phyloP scores from a whole-genome alignment of 2,329 filamentous ascomycete species.

The Clonostachys solani region DNA sequence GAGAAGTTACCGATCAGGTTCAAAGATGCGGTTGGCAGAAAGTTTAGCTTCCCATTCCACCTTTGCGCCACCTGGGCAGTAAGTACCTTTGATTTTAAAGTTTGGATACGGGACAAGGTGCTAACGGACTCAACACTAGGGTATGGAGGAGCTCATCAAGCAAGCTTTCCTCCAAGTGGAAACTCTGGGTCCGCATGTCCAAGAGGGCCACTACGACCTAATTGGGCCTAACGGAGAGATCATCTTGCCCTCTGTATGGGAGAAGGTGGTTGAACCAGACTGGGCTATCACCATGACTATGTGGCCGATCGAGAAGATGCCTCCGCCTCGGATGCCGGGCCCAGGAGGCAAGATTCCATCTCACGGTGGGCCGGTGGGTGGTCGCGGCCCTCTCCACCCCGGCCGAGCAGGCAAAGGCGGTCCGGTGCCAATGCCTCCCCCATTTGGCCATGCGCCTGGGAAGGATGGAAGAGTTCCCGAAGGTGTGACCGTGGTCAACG shows the following conservation, averaged over 20 bases:
- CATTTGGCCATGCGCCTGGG: no score
- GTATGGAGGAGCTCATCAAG: slow-evolving; percentile 82
- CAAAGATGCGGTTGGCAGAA: slow-evolving; percentile 86
- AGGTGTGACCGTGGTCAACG: slow-evolving; percentile 4
- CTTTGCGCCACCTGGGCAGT: slow-evolving; percentile 81
- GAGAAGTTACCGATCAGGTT: slow-evolving; percentile 75
- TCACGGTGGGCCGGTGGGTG: neutral
- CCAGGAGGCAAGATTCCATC: slow-evolving; percentile 1
- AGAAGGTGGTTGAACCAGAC: slow-evolving; percentile 75
- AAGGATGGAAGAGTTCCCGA: neutral
- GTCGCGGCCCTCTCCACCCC: neutral
- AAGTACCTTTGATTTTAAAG: slow-evolving; percentile 29
- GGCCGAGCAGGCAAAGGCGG: no score
- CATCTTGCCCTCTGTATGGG: slow-evolving; percentile 75
- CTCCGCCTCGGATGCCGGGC: slow-evolving; percentile 7
- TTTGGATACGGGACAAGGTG: neutral
- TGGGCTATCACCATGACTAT: slow-evolving; percentile 49
- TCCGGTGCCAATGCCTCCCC: no score
- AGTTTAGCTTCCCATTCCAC: slow-evolving; percentile 88
- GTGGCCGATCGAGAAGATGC: slow-evolving; percentile 50
- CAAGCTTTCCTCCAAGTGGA: slow-evolving; percentile 81
- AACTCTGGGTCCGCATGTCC: slow-evolving; percentile 69
- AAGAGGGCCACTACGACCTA: slow-evolving; percentile 75
- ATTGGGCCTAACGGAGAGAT: slow-evolving; percentile 77
- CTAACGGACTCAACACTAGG: slow-evolving; percentile 40